These are phyloP conservation scores for Rhododendron kiyosumense DNA, from an alignment of 148 eudicot genomes.

Conservation along the genomic window DNA sequence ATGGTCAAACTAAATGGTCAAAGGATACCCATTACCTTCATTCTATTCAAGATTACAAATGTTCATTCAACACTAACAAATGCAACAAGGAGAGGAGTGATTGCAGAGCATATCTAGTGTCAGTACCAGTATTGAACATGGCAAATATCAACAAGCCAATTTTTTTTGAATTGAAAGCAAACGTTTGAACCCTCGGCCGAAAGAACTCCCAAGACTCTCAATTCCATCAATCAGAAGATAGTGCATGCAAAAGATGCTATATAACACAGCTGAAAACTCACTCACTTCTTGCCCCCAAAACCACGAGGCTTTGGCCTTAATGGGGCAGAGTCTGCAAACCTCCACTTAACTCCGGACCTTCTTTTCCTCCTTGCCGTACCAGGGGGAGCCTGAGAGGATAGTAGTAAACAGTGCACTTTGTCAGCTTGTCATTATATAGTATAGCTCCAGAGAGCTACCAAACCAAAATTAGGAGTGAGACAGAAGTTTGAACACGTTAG, in stretches of 20 bases:
- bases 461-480: not conserved
- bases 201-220: slow-evolving; percentile 17
- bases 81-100: not conserved
- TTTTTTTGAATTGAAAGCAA: not conserved
- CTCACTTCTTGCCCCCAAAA: slow-evolving; percentile 65
- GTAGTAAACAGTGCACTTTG: not conserved
- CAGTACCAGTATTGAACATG: not conserved
- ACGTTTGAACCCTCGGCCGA: not conserved
- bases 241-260: slow-evolving; percentile 14
- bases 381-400: slow-evolving; percentile 67
- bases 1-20: not conserved
- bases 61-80: not conserved
- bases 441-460: not conserved
- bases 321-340: slow-evolving; percentile 55
- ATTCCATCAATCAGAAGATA: slow-evolving; percentile 25
- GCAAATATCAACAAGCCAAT: not conserved
- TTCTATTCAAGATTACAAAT: not conserved
- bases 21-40: not conserved
- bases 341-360: slow-evolving; percentile 54
- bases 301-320: slow-evolving; percentile 79
- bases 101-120: not conserved
- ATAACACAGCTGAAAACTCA: not conserved
- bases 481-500: not conserved
- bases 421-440: not conserved
- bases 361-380: slow-evolving; percentile 86